Evolutionary conservation across 2,329 filamentous ascomycete genomes (phyloP).

Genomic region (Alternaria sp.): DNA sequence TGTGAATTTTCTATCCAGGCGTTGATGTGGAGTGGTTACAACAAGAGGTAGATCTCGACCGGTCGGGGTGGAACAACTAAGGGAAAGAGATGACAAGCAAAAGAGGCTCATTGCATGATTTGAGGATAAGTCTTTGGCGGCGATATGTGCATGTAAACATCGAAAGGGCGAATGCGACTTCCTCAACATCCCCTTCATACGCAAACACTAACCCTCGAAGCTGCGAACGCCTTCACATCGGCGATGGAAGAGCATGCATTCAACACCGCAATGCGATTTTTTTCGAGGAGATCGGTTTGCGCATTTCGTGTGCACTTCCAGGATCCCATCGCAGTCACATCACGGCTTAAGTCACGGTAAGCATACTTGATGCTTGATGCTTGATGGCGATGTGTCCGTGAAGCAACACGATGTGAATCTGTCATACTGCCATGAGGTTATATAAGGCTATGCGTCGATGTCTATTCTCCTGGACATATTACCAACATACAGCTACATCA

Average conservation of each 20-base stretch:
- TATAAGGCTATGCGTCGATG: no score
- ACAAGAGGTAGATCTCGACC: background rate
- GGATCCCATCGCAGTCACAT: background rate
- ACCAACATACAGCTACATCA: no score
- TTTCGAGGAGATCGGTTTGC: no score
- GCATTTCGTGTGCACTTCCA: background rate
- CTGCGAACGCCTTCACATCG: background rate
- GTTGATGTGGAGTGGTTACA: background rate
- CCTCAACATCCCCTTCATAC: fast-evolving
- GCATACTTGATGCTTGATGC: no score
- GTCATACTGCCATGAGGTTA: no score
- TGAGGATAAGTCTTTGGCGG: background rate
- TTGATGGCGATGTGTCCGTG: no score
- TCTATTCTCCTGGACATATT: no score
- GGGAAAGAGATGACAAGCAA: background rate
- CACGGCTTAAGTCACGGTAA: no score
- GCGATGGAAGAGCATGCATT: background rate
- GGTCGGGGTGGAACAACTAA: no score
- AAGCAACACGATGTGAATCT: no score
- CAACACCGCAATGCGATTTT: background rate
- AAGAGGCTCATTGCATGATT: background rate
- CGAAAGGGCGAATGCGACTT: background rate
- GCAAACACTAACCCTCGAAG: background rate
- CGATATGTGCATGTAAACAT: background rate
- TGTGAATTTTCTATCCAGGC: background rate